Conservation (phyloP, 1,284 basidiomycete genomes). For the Schizophyllum commune region DNA sequence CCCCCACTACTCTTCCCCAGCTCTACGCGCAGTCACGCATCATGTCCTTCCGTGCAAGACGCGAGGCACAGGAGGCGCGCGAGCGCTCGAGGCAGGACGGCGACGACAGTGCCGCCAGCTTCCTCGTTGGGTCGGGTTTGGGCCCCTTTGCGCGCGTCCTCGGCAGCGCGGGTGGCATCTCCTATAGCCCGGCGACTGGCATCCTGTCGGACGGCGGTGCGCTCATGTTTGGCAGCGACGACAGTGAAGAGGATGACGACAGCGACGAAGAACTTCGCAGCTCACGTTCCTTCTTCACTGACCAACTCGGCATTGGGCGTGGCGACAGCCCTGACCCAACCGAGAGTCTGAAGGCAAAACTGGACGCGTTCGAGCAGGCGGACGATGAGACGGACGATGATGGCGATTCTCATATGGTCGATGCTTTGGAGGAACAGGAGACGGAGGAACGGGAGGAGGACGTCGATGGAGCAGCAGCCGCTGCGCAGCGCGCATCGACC, state of each 20-base stretch:
- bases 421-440: not conserved
- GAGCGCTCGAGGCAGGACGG: conserved; percentile 42
- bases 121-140: conserved; percentile 21
- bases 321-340: conserved; percentile 39
- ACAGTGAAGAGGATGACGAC: conserved; percentile 44
- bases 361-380: conserved; percentile 54
- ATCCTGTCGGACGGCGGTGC: conserved; percentile 40
- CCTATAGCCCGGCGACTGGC: conserved; percentile 43
- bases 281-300: conserved; percentile 36
- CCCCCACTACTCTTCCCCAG: conserved; percentile 60
- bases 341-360: conserved; percentile 47
- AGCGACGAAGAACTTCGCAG: conserved; percentile 37
- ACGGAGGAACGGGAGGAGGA: conserved; percentile 5
- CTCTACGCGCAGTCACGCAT: conserved; percentile 59
- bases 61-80: conserved; percentile 46
- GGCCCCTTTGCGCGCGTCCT: conserved; percentile 38
- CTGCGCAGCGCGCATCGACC: conserved; percentile 11
- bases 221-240: conserved; percentile 52
- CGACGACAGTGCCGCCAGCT: conserved; percentile 10
- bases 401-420: conserved; percentile 21
- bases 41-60: conserved; percentile 48
- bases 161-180: conserved; percentile 46
- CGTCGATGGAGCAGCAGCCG: conserved; percentile 5
- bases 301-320: conserved; percentile 35
- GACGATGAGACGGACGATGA: conserved; percentile 21